Base-by-base conservation (phyloP, 2,329 filamentous ascomycete species). In the Epichloe coenophiala region DNA sequence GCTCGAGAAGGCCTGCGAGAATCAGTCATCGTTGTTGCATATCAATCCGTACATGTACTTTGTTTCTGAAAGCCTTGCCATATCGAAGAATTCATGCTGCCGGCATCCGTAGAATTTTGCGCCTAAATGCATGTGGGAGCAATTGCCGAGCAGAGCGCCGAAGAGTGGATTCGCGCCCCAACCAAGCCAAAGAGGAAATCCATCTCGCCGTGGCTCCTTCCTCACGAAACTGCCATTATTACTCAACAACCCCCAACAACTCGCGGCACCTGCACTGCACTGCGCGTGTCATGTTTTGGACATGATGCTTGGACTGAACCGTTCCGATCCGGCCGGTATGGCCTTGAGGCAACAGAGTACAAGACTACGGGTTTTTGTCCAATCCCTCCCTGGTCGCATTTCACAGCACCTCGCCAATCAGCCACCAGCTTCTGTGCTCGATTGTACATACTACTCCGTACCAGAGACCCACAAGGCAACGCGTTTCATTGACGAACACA, bases 401-500 rank as follows among this genome's bases (percentile, higher is more conserved):
- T 45, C 21, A 31, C 38, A 31, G 21, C 36, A 35, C 13, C 13
- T 37, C 45, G 36, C 35, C 27, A 27, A 39, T 47, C 45, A 21
- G 44, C 13, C 44, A 47, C 35, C 35, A 38, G n/a, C 17, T 8
- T 17, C 21, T 38, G 12, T 12, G 5, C 27, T 23, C 11, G 27
- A 27, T 27, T 27, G 27, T 27, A 13, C 40, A n/a, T n/a, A n/a
- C n/a, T n/a, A n/a, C n/a, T 17, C 1, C 17, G 17, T 17, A 17
- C 17, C 17, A 17, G 17, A 33, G 17, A 53, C 58, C 60, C 56
- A 62, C 59, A 60, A 61, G 61, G 59, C 61, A 56, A 57, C 58
- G 60, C 62, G 61, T 65, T 65, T 65, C 62, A 65, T 63, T 57
- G 57, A 62, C 59, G 54, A 61, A 63, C 63, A 66, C 63, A 65